Evolutionary conservation across 495 filamentous ascomycete species (phyloP).

Genomic region (Penicillium paxilli): DNA sequence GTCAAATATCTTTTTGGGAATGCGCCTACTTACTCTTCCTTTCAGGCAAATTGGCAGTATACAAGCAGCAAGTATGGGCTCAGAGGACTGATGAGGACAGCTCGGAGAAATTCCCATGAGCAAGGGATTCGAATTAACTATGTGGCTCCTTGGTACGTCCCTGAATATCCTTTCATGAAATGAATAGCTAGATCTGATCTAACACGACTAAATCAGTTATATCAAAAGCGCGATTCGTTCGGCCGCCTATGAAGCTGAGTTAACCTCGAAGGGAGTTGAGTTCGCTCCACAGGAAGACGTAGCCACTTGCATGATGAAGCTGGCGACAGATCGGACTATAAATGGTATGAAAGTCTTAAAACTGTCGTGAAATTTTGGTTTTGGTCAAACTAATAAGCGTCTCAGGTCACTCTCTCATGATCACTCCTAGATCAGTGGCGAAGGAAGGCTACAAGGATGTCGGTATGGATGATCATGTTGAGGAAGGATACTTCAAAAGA

Average conservation of each 20-base stretch:
- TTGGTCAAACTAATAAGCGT: not conserved
- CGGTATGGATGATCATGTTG: conserved; percentile 18
- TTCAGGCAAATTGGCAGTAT: conserved; percentile 33
- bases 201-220: conserved; percentile 7
- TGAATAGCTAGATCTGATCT: too few species aligned
- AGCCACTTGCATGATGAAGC: conserved; percentile 30
- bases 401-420: conserved; percentile 17
- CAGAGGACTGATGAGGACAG: conserved; percentile 34
- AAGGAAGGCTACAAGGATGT: conserved; percentile 22
- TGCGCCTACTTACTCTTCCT: not conserved
- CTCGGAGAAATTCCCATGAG: conserved; percentile 23
- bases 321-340: conserved; percentile 30
- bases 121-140: conserved; percentile 38
- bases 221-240: conserved; percentile 25
- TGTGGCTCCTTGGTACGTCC: conserved; percentile 30
- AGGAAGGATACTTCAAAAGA: conserved; percentile 19
- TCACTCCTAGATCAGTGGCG: conserved; percentile 16
- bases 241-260: conserved; percentile 21
- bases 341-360: conserved; percentile 19
- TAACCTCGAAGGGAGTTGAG: conserved; percentile 27
- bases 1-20: too few species aligned
- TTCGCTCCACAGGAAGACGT: conserved; percentile 29
- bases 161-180: not conserved
- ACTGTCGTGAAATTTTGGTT: not conserved
- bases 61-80: conserved; percentile 36